Base-by-base conservation (phyloP, 148 eudicot species). In the Pouteria glomerata region DNA sequence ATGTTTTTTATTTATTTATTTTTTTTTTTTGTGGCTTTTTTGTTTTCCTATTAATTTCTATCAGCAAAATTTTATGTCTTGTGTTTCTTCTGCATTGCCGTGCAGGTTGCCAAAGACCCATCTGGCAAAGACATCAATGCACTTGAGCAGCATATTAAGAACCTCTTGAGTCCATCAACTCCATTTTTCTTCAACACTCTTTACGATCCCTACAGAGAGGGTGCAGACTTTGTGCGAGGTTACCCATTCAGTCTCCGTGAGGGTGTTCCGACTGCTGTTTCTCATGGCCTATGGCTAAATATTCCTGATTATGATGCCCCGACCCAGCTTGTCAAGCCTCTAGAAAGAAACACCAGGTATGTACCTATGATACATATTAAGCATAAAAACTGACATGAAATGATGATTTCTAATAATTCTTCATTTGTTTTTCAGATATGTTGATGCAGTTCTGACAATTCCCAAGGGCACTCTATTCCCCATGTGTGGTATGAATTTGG, bases 281-380 rank as follows among this genome's bases (percentile, higher is more conserved):
- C 96, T 45, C 96, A 90, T 31, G 96, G 96, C 19, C 88, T 90
- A 4, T 90, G 96, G 96, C 82, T 90, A 60, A 88, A 90, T 73
- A 83, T 90, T 57, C 96, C 96, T 56, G 96, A 90, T 61, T 88
- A 90, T 57, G 96, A 90, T 83, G 96, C 96, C 3, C 96, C 96
- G 13, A 90, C 96, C 24, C 96, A 90, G 68, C 93, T 90, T 61
- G 96, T 90, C 51, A 90, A 90, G 89, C 96, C 96, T 58, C 90
- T 57, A 13, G 96, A 90, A 82, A 85, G 90, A 79, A 90, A 90
- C 90, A 90, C 86, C 1, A 85, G 96, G 96, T n/a, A n/a, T n/a
- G n/a, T n/a, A n/a, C n/a, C n/a, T n/a, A n/a, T n/a, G n/a, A n/a
- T 88, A 75, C 24, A 16, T 26, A 3, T 14, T 18, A n/a, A 10